Percentiles rank a stretch among this genome's conserved stretches.
phyloP scores from a whole-genome alignment of 257 asterid genomes.

The Fraxinus pennsylvanica region DNA sequence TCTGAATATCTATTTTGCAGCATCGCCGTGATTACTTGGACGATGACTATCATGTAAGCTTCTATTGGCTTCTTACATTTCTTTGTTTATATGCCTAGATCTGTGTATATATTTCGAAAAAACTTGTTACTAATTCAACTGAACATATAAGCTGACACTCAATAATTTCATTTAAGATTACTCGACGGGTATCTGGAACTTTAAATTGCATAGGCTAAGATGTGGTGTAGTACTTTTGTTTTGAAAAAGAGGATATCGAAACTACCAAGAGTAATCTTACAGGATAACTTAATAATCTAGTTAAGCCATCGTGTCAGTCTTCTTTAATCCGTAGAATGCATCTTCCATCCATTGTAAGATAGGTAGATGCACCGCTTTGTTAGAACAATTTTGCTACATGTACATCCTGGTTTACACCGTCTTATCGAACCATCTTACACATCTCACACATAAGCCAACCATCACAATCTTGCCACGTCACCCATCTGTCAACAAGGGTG shows the following conservation, averaged over 20 bases:
- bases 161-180: not conserved
- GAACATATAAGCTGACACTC: not conserved
- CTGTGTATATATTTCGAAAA: not conserved
- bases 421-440: too few relatives aligned
- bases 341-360: too few relatives aligned
- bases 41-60: conserved; percentile 84
- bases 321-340: not conserved
- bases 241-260: too few relatives aligned
- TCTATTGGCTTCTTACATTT: not conserved
- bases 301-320: too few relatives aligned
- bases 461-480: too few relatives aligned
- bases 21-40: conserved; percentile 67
- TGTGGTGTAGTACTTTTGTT: not conserved
- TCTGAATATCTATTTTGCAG: conserved; percentile 50
- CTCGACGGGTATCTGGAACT: not conserved
- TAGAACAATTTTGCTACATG: not conserved
- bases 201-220: not conserved
- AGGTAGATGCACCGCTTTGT: not conserved
- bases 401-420: too few relatives aligned
- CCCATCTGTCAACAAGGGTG: too few relatives aligned
- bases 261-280: too few relatives aligned
- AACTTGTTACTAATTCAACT: not conserved
- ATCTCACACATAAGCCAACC: too few relatives aligned
- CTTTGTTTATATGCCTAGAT: conserved; percentile 3
- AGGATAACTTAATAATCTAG: too few relatives aligned